These are phyloP conservation scores for Fraxinus anomala DNA, from an alignment of 257 asterid genomes.

Conservation along the genomic window DNA sequence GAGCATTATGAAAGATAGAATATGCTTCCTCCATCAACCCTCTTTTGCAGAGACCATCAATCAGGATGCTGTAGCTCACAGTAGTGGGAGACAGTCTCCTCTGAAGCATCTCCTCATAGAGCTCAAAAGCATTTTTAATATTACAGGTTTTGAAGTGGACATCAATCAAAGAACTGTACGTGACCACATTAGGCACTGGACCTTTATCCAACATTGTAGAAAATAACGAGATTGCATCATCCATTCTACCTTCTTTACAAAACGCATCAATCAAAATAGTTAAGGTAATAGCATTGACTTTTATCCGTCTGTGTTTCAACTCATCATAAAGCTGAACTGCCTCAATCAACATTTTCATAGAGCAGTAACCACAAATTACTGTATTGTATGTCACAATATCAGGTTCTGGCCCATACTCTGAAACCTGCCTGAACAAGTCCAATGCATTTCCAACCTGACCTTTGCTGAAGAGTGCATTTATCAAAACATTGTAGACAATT, in stretches of 20 bases:
- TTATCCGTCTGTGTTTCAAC: neutral
- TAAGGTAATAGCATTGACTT: conserved; percentile 29
- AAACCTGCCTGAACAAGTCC: too few relatives aligned
- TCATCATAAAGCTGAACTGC: conserved; percentile 31
- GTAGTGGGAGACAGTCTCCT: conserved; percentile 39
- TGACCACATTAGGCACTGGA: conserved; percentile 35
- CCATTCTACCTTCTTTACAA: conserved; percentile 45
- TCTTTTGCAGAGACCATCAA: conserved; percentile 43
- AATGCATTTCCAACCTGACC: too few relatives aligned
- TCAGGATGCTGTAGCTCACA: conserved; percentile 41
- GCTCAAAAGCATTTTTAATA: conserved; percentile 33
- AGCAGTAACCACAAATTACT: conserved; percentile 39
- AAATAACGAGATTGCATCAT: conserved; percentile 37
- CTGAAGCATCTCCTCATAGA: conserved; percentile 36
- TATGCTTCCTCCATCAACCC: conserved; percentile 21
- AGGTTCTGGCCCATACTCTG: too few relatives aligned
- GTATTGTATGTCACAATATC: conserved; percentile 42
- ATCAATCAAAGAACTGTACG: conserved; percentile 42
- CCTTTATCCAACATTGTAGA: conserved; percentile 33
- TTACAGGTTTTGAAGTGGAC: conserved; percentile 35
- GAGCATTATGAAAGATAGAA: too few relatives aligned
- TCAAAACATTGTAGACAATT: conserved; percentile 10
- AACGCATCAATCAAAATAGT: conserved; percentile 40
- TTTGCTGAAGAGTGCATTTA: too few relatives aligned
- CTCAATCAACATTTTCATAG: conserved; percentile 37